Evolutionary conservation across 306 rosid genomes (phyloP), one percentile per base, ranked within the genome.

Genomic region (Quercus engelmannii): DNA sequence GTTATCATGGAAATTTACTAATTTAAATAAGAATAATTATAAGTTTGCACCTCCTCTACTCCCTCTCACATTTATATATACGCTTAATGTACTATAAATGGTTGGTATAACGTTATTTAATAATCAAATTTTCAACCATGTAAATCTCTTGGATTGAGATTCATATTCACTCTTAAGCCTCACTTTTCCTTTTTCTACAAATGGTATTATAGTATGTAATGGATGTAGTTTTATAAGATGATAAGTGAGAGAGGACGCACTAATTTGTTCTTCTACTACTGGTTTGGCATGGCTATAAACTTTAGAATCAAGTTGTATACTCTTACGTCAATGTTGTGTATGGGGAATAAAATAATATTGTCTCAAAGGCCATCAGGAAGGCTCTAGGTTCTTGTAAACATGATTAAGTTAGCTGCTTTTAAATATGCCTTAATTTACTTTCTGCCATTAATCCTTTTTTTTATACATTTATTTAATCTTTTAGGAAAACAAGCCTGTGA

Each of bases 401-500:
- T 46, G 23, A 4, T 41, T n/a, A 41, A 26, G 43, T 78, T 18
- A 65, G 21, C 17, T 72, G 28, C 38, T 2, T 25, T 68, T 74
- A 38, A 55, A 38, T 46, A 46, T 72, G 73, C 71, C 62, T 1
- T 26, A 8, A 17, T 26, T 51, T n/a, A 33, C 26, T 58, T 71
- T 52, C 74, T 69, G 35, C 43, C 63, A 11, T 69, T 78, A 57
- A 79, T 69, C 9, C 25, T 65, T 76, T 55, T 81, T 75, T 82
- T 61, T 38, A 7, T 28, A 41, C 78, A 20, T 52, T 75, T 19
- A 28, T 78, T 79, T 63, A 79, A 78, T 80, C 56, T 73, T 71
- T 79, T 80, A 96, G 99, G 94, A 81, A 61, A 93, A 82, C 61
- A 82, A 78, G 77, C 80, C 11, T 62, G 85, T 69, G 71, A 87